Percentiles rank a stretch among this genome's conserved stretches.
phyloP scores from a whole-genome alignment of 768 basidiomycete genomes.

The Austroboletus eburneus region DNA sequence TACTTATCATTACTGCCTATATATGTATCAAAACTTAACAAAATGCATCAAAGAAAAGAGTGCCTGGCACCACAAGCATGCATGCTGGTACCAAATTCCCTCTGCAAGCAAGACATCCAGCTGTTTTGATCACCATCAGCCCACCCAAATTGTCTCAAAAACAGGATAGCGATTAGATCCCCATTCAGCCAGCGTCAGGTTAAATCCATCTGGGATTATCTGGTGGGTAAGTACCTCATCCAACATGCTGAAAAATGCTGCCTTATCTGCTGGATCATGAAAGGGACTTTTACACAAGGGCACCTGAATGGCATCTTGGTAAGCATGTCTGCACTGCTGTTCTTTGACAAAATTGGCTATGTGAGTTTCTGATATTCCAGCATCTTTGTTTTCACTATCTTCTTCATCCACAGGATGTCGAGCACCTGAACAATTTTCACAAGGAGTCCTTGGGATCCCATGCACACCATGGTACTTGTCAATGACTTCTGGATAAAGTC shows the following conservation, averaged over 20 bases:
- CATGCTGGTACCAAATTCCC: conserved; percentile 7
- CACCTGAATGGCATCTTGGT: conserved; percentile 1
- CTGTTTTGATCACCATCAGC: not conserved
- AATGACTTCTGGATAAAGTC: not conserved
- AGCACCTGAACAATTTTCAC: not conserved
- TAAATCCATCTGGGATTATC: conserved; percentile 8
- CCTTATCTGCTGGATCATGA: not conserved
- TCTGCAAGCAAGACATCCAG: conserved; percentile 3
- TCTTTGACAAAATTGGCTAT: not conserved
- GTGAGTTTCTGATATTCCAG: too few species aligned
- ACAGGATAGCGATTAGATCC: conserved; percentile 6
- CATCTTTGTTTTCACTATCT: not conserved
- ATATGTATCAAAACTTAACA: too few species aligned
- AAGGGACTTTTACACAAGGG: conserved; percentile 9
- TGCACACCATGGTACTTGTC: not conserved
- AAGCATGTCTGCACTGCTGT: not conserved
- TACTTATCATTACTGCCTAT: too few species aligned
- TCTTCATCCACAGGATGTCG: conserved; percentile 3
- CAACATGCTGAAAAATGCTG: conserved; percentile 1
- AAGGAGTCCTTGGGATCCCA: not conserved
- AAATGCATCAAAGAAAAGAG: not conserved
- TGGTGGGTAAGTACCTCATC: not conserved
- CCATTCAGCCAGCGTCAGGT: conserved; percentile 16
- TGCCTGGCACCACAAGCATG: conserved; percentile 15
- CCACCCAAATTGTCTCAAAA: conserved; percentile 8